Percentiles rank a stretch among this genome's conserved stretches.
Evolutionary conservation across 2,329 filamentous ascomycete genomes (phyloP).

Genomic region (Colletotrichum sublineola): DNA sequence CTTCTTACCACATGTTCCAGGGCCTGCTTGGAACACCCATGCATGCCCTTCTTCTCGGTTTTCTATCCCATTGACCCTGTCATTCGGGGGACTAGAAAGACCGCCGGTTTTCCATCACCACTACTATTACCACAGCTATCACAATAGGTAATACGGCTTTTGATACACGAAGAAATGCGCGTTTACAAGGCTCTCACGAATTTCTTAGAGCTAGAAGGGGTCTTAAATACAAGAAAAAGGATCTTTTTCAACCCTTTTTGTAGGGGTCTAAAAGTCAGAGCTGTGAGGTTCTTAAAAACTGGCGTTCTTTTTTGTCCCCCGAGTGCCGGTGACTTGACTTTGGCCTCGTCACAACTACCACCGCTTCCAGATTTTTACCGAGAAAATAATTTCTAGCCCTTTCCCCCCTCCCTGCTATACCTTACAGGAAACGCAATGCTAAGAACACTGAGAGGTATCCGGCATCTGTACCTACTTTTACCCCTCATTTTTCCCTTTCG

Average conservation of each 20-base stretch:
- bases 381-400: constrained; percentile 6
- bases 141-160: no score
- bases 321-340: neutral
- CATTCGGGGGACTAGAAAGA: no score
- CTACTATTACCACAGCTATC: no score
- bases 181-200: no score
- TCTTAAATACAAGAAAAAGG: no score
- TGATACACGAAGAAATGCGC: no score
- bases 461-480: neutral
- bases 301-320: no score
- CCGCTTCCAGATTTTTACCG: neutral
- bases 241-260: no score
- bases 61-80: neutral
- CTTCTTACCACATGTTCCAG: neutral
- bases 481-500: constrained; percentile 26
- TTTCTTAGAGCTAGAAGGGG: no score
- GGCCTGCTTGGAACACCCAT: neutral
- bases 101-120: no score
- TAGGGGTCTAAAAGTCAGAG: no score
- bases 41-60: neutral
- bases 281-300: no score
- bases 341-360: constrained; percentile 4
- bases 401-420: neutral
- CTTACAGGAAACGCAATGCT: constrained; percentile 39
- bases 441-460: constrained; percentile 28